Evolutionary conservation across 768 basidiomycete genomes (phyloP), one percentile per base, ranked within the genome.

Genomic region (Hydnomerulius pinastri): DNA sequence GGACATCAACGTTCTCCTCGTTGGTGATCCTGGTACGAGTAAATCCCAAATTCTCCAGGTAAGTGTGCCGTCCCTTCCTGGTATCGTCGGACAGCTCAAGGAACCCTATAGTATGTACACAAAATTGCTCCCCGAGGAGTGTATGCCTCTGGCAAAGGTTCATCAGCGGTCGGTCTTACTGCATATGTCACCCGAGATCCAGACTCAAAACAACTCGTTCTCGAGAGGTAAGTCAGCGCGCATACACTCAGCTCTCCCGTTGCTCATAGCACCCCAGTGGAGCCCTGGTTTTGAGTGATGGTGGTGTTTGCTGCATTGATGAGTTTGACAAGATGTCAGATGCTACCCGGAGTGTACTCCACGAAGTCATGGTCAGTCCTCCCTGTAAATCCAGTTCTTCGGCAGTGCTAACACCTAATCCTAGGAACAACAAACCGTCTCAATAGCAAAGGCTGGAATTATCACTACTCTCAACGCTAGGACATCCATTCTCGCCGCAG

Each of bases 301-400:
- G 96, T 1, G 96, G 95, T 66, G 93, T 98, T 4, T 98, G 94
- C 66, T 98, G 96, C 65, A 98, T 98, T 58, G 96, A 98, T 59
- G 96, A 98, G 70, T 98, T 99, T 60, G 97, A 99, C 73, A 99
- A 99, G 71, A 99, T 99, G 97, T 94, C 95, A 29, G 88, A 98
- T 53, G 83, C 91, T 4, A 98, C 97, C 37, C 86, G 97, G 40
- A 98, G 97, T 65, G 96, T 98, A 8, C 81, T 99, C 38, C 97
- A 99, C 70, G 96, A 98, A 83, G 95, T 97, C 13, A 98, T 98
- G 96, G 91, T 92, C 56, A 46, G 77, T 58, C 45, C 53, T 20
- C 18, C 2, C 48, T 20, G 23, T 29, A 8, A 13, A 37, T 20
- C 17, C 7, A 21, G 47, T 28, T 7, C 11, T 21, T 36, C 17